Evolutionary conservation across 1,139 yeast species (phyloP), one percentile per base, ranked within the genome.

Genomic region (Saccharomyces hybrid): DNA sequence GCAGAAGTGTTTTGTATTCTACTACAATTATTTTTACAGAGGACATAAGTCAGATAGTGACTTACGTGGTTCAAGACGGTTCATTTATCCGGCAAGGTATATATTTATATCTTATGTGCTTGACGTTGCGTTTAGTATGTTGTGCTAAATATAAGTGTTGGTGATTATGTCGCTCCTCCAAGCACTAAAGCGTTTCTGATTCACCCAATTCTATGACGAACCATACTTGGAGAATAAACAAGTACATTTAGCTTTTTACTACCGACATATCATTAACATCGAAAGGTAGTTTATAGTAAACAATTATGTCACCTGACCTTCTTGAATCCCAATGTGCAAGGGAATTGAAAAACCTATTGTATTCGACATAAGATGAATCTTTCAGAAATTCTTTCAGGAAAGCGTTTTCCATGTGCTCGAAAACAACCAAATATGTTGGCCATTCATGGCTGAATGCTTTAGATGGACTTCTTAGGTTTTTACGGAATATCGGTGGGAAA

Each of bases 251-350:
- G 25, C 13, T 38, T 14, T 38, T 38, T 3, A 16, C 42, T 16
- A 38, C 23, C 13, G 42, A 16, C 7, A 8, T 16, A 38, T 16
- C 42, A 2, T 8, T 16, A 2, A 38, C 2, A 38, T 38, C 42
- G 4, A 55, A 49, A 38, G 56, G 59, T 49, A 58, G 52, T 23
- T 57, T 64, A 47, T 58, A 59, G 48, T 81, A 86, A 2, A 90
- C 80, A 5, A 89, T 71, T 1, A 91, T 75, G 65, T 89, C 93
- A 1, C 99, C 99, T 1, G 67, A 63, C 57, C 99, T 76, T 57
- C 98, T 76, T 49, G 73, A 65, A 67, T 95, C 99, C 87, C 97
- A 96, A 70, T 91, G 98, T 67, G 83, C 81, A 55, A 81, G 79
- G 47, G 90, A 80, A 63, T 93, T 93, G 75, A 88, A 91, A 55